Conservation (phyloP, 768 basidiomycete genomes). For the Boletus huronensis region DNA sequence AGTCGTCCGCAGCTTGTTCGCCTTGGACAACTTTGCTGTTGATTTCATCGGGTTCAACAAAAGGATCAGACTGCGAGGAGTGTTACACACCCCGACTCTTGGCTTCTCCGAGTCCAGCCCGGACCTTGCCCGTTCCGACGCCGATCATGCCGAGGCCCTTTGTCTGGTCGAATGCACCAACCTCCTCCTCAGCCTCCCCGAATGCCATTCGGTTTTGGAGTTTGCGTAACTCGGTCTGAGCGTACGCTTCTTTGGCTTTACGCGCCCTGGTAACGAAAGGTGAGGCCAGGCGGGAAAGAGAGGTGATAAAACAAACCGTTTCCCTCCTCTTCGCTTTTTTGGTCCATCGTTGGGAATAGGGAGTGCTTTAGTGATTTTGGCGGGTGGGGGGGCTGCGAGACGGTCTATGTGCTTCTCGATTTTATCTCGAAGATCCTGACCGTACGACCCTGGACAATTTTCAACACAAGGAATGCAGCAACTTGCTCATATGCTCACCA, state of each 20-base stretch:
- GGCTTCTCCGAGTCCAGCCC: conserved; percentile 82
- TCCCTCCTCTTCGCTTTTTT: conserved; percentile 94
- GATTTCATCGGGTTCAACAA: conserved; percentile 1
- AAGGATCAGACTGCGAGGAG: not conserved
- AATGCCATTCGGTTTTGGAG: conserved; percentile 96
- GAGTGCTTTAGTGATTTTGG: conserved; percentile 89
- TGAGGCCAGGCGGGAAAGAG: not conserved
- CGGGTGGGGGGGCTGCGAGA: conserved; percentile 89
- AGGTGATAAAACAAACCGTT: conserved; percentile 55
- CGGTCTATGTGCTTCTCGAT: conserved; percentile 92
- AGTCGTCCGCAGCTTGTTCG: conserved; percentile 86
- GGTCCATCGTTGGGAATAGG: conserved; percentile 94
- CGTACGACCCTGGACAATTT: conserved; percentile 61
- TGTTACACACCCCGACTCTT: conserved; percentile 77
- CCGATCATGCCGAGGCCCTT: conserved; percentile 98
- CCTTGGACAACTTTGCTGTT: conserved; percentile 92
- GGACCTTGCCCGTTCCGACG: conserved; percentile 78
- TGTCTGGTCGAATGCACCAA: conserved; percentile 96
- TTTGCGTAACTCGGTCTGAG: conserved; percentile 94
- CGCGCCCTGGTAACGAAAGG: conserved; percentile 58
- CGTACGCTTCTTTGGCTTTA: conserved; percentile 98
- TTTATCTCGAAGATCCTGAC: conserved; percentile 74
- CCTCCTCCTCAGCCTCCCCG: conserved; percentile 93
- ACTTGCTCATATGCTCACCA: conserved; percentile 44
- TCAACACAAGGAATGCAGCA: not conserved